Base-by-base conservation (phyloP, 2,329 filamentous ascomycete genomes). In the Aspergillus flavus region DNA sequence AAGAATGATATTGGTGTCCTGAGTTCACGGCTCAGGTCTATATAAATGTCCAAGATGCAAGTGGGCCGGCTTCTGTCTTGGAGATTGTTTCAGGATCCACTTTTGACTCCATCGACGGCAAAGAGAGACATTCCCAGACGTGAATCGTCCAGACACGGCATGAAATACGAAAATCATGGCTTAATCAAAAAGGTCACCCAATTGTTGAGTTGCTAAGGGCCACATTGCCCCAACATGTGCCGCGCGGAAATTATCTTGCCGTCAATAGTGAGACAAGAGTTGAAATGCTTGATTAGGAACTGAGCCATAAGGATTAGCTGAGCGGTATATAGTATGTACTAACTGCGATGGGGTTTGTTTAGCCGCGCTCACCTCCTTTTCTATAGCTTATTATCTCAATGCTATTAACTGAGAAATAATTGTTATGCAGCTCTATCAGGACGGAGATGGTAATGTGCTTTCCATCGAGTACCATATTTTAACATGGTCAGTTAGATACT, bases 31-130 rank as follows among this genome's bases (percentile, higher is more conserved):
- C 7, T 6, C 4, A 19, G 19, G 14, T 14, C 39, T 53, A 36
- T 54, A 54, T 36, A 54, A 12, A 23, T 19, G 14, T 11, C 36
- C 10, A 36, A 36, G 3, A 7, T 34, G 30, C 10, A 23, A 12
- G n/a, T 54, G 30, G 52, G n/a, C 19, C 28, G n/a, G 9, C 16
- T 16, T 32, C 48, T 10, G 11, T 52, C 48, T 36, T 30, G 30
- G 30, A 36, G 19, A 54, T 54, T 54, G 30, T 54, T 54, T 36
- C 30, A 54, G 52, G 52, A 36, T 54, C 52, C 52, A 54, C 30
- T 34, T 11, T 21, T 1, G 28, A 19, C 19, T 21, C 30, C 14
- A 12, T 28, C 14, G 11, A 36, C 19, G 19, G 16, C 34, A 19
- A 53, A 21, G 19, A 53, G 50, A 53, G 28, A 53, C 50, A 53